Base-by-base conservation (phyloP, 345 rosid genomes). In the Rhizophora apiculata region DNA sequence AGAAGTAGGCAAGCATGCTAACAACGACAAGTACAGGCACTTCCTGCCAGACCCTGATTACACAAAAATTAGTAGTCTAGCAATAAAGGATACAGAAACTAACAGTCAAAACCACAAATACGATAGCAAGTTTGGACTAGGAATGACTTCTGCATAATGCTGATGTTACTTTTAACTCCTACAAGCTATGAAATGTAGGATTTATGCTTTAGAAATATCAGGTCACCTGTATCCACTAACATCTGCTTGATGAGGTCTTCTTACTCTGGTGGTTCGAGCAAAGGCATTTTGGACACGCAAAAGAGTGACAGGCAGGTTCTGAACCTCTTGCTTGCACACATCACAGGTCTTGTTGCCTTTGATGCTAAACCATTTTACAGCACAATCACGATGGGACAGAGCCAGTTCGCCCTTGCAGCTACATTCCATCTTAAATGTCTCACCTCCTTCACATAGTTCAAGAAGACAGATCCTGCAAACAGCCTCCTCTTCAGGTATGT, bases 361-460 rank as follows among this genome's bases (percentile, higher is more conserved):
- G 76, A 89, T 91, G 61, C 89, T 88, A 64, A 91, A 94, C 98
- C 98, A 94, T 82, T 94, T 94, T 20, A 91, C 76, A 58, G 97
- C 97, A 78, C 98, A 94, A 52, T 89, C 97, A 81, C 82, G 84
- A 79, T 91, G 98, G 15, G 97, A 97, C 68, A 94, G 80, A 74
- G 97, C 96, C 39, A 94, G 97, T 73, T 94, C 97, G 0, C 98
- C 98, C 88, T 89, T 94, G 86, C 97, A 91, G 74, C 96, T 91
- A 87, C 95, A 91, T 68, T 91, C 97, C 93, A 91, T 89, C 86
- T 91, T 88, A 32, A 91, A 74, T 13, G 97, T 91, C 80, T 91
- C 93, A 6, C 97, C 97, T 59, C 91, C 95, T 89, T 91, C 95
- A 65, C 90, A 83, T 16, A 91, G 78, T 21, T 89, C 97, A 22